Evolutionary conservation across 495 filamentous ascomycete species (phyloP).

Genomic region (Filosporella fistucella): DNA sequence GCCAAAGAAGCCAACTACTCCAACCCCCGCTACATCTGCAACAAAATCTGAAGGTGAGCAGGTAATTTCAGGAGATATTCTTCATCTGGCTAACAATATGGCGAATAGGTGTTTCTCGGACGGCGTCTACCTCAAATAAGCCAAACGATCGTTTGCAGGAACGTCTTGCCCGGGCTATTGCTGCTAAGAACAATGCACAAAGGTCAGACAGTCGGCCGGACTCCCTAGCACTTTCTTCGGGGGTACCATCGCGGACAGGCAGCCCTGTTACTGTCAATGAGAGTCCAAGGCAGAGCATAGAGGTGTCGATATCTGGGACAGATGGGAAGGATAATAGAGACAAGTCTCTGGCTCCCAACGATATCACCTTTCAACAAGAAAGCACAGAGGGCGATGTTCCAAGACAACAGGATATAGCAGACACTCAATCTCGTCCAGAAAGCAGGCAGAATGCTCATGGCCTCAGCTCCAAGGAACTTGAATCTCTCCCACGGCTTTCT

Average conservation of each 20-base stretch:
- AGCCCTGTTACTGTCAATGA: slow-evolving; percentile 17
- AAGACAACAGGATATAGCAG: background rate
- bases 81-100: too few species aligned
- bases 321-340: slow-evolving; percentile 7
- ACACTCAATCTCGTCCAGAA: background rate
- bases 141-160: slow-evolving; percentile 81
- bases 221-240: slow-evolving; percentile 17
- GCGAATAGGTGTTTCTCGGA: slow-evolving; percentile 37
- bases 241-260: slow-evolving; percentile 13
- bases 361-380: too few species aligned
- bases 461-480: background rate
- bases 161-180: slow-evolving; percentile 63
- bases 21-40: slow-evolving; percentile 16
- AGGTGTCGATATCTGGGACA: slow-evolving; percentile 1
- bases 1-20: slow-evolving; percentile 12
- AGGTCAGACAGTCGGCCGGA: slow-evolving; percentile 17
- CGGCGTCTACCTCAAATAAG: slow-evolving; percentile 48
- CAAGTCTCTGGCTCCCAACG: background rate
- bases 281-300: slow-evolving; percentile 23
- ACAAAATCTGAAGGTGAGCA: too few species aligned
- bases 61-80: too few species aligned
- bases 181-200: slow-evolving; percentile 36
- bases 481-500: slow-evolving; percentile 9
- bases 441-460: slow-evolving; percentile 1
- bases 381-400: slow-evolving; percentile 1